phyloP scores from a whole-genome alignment of 116 monocot species.

The Trichopus zeylanicus region DNA sequence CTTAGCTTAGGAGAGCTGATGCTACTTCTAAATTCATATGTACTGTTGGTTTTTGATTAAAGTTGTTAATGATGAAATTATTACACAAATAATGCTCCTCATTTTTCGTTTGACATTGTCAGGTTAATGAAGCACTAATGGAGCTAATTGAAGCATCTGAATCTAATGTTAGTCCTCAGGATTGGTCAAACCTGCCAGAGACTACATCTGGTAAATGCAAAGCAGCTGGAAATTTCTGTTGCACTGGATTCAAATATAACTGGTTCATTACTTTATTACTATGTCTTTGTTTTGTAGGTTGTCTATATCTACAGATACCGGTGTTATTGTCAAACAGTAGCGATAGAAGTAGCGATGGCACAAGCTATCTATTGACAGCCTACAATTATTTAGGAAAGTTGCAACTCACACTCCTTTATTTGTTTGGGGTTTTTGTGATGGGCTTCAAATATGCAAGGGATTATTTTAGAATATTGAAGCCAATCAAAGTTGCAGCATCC shows the following conservation, averaged over 20 bases:
- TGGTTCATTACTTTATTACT: not conserved
- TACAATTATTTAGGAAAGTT: conserved; percentile 57
- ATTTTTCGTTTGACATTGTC: conserved; percentile 1
- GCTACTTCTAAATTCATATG: too few relatives aligned
- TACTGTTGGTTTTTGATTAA: too few relatives aligned
- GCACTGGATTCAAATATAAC: not conserved
- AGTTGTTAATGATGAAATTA: too few relatives aligned
- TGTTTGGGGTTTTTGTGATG: conserved; percentile 68
- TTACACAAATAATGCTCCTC: not conserved
- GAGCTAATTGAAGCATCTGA: conserved; percentile 76
- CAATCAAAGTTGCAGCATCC: conserved; percentile 44
- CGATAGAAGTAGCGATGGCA: conserved; percentile 16
- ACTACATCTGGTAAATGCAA: conserved; percentile 44
- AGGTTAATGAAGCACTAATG: conserved; percentile 71
- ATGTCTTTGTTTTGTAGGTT: not conserved
- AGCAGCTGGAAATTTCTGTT: not conserved
- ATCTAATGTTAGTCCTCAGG: conserved; percentile 26
- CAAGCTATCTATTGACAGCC: conserved; percentile 24
- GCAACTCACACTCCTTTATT: conserved; percentile 64
- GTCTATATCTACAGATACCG: conserved; percentile 10
- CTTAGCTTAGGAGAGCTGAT: too few relatives aligned
- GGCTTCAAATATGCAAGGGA: conserved; percentile 50
- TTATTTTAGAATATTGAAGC: conserved; percentile 34
- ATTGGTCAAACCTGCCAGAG: conserved; percentile 54
- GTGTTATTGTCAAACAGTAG: conserved; percentile 12